Base-by-base conservation (phyloP, 2,329 filamentous ascomycete genomes). In the Grosmannia clavigera region DNA sequence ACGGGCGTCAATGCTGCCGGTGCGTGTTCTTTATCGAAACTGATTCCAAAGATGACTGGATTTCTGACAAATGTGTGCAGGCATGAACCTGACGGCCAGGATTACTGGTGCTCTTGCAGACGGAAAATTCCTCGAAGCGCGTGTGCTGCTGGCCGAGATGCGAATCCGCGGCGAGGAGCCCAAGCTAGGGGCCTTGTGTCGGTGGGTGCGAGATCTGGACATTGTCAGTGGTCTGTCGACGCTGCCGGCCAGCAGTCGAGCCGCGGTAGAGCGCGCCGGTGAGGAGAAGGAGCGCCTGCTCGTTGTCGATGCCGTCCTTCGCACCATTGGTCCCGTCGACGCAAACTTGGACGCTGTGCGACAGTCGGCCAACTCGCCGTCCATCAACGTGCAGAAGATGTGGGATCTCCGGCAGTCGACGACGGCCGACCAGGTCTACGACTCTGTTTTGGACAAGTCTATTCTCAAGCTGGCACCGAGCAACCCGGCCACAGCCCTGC, bases 141-240 rank as follows among this genome's bases (percentile, higher is more conserved):
- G 78, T 58, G 78, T 88, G 19, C 68, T 87, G 16, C 77, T 89
- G 1, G 80, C 85, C 0, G 85, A 88, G 72, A 88, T 88, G 85
- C 77, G 80, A 35, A 82, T 88, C 22, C 75, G 85, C n/a, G 74
- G 76, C 3, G 78, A 88, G 63, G 78, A 81, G 22, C 85, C 85
- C 0, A 86, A 86, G 65, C 72, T 88, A 0, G 86, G 86, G 25
- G 84, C 85, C 1, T 71, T 88, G 9, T 88, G 85, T 69, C 81
- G 86, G 60, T 89, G 86, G 86, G 85, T 88, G 5, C 79, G 86
- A 61, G 85, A 87, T 67, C 73, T 88, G 31, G 85, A 88, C 66
- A 81, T 87, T 29, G 81, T 87, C 57, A 86, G 82, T 64, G 84
- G 84, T 1, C 71, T 87, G 9, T 82, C 82, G 3, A 81, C 82